Percentiles rank a stretch among this genome's conserved stretches.
phyloP scores from a whole-genome alignment of 768 basidiomycete genomes.

The Nidularia pulvinata region DNA sequence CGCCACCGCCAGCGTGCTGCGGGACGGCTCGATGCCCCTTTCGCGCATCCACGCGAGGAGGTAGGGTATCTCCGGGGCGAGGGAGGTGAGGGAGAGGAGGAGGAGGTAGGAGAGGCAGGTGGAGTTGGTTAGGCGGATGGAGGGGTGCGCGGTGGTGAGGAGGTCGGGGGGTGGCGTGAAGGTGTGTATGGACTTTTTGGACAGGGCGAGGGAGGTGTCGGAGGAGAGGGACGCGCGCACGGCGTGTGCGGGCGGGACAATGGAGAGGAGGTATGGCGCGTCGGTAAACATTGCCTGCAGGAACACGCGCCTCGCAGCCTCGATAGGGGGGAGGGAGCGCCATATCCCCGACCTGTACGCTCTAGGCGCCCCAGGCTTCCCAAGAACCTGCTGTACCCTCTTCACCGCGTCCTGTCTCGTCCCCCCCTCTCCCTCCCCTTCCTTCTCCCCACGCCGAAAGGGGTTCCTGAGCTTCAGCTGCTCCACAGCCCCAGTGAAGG shows the following conservation, averaged over 20 bases:
- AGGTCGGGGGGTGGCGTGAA: conserved; percentile 20
- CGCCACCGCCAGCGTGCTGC: conserved; percentile 54
- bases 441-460: conserved; percentile 16
- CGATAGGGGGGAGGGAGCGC: conserved; percentile 41
- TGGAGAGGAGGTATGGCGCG: conserved; percentile 24
- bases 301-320: conserved; percentile 51
- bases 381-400: conserved; percentile 22
- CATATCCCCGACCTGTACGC: conserved; percentile 39
- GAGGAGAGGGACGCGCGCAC: conserved; percentile 20
- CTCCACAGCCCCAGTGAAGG: conserved; percentile 47
- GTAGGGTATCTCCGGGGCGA: conserved; percentile 61
- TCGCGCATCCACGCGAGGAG: conserved; percentile 75
- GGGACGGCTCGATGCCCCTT: conserved; percentile 48
- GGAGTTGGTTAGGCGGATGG: conserved; percentile 41
- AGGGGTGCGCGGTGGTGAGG: conserved; percentile 16
- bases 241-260: conserved; percentile 34
- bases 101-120: conserved; percentile 61
- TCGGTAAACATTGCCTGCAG: conserved; percentile 56
- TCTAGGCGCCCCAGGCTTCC: conserved; percentile 15
- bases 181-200: conserved; percentile 5
- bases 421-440: neutral
- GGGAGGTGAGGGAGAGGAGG: conserved; percentile 51
- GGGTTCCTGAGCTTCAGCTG: conserved; percentile 36
- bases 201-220: conserved; percentile 3
- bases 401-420: conserved; percentile 4